Evolutionary conservation across 2,329 filamentous ascomycete species (phyloP), one percentile per base, ranked within the genome.

Genomic region (Nannizzia gypsea): DNA sequence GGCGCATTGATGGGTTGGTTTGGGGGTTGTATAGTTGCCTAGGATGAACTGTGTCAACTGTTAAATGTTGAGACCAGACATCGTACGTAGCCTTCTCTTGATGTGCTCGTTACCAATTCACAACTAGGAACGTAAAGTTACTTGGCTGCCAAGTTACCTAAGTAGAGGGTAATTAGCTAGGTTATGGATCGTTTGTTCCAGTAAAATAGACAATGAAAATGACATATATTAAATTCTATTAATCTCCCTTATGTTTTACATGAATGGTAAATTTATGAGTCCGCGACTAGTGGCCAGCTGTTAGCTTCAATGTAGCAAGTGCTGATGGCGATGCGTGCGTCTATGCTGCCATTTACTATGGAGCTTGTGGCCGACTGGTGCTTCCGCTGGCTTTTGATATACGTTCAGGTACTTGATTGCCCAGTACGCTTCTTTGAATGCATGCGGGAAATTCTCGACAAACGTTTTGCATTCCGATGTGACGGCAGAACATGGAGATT

Each of bases 351-450:
- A 24, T 50, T 50, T 26, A 34, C 6, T 15, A 36, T 55, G 52
- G 4, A 38, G 26, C 15, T 40, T 36, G 20, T 26, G 17, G 13
- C 54, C 31, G 15, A 34, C 3, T 22, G 13, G 54, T 38, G 54
- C 31, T 5, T 42, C 22, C n/a, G 38, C 13, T 24, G n/a, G 3
- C 40, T 28, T n/a, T 54, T 62, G 59, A 55, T 63, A 65, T 28
- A 64, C 62, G 40, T 57, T 61, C 15, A 65, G 31, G 24, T 57
- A 64, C n/a, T 59, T 63, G 15, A 65, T 57, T 11, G 24, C 55
- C 63, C 63, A 65, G 44, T 63, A 64, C 11, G 50, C 58, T 8
- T 60, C 44, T 8, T 38, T 2, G 56, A 65, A 65, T 6, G 58
- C 63, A 9, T 40, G 36, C 6, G 63, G 63, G 40, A 52, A 63